Evolutionary conservation across 805 yeast species (phyloP), one percentile per base, ranked within the genome.

Genomic region (Scheffersomyces spartinae): DNA sequence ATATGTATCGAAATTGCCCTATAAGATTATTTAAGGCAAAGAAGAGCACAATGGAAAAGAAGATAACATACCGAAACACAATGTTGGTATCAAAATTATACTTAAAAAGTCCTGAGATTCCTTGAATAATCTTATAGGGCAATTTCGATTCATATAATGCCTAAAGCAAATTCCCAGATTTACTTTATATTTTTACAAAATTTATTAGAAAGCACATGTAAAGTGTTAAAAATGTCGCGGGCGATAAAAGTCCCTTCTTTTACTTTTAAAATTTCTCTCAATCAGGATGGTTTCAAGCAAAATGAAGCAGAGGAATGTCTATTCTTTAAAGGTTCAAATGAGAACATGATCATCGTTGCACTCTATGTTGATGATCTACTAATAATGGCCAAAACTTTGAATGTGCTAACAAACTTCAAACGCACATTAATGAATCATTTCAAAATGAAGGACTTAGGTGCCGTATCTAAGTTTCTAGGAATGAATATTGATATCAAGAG

Each of bases 51-150:
- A n/a, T n/a, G n/a, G n/a, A n/a, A n/a, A n/a, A n/a, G n/a, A n/a
- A n/a, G n/a, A n/a, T n/a, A n/a, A n/a, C n/a, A n/a, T n/a, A n/a
- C n/a, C n/a, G n/a, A n/a, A n/a, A n/a, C n/a, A n/a, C n/a, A n/a
- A n/a, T n/a, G n/a, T n/a, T n/a, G n/a, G n/a, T n/a, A n/a, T n/a
- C n/a, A n/a, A n/a, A n/a, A n/a, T n/a, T n/a, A n/a, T 40, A 21
- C 30, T 35, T 29, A 5, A 16, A 13, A 9, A 15, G 13, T 13
- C 20, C 39, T 35, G 41, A 41, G 27, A 40, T 38, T 5, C 28
- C 25, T 15, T 36, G 43, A 9, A 38, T 43, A 3, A 30, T 36
- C 17, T 25, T 39, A 7, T 27, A 39, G 17, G 37, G 31, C 2
- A 13, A 21, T 8, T 18, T 39, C 12, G 31, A n/a, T n/a, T n/a